A percentile compares a stretch with the other conserved stretches of the same genome.
Evolutionary conservation across 2,329 filamentous ascomycete genomes (phyloP).

Genomic region (Thermomyces lanuginosus): DNA sequence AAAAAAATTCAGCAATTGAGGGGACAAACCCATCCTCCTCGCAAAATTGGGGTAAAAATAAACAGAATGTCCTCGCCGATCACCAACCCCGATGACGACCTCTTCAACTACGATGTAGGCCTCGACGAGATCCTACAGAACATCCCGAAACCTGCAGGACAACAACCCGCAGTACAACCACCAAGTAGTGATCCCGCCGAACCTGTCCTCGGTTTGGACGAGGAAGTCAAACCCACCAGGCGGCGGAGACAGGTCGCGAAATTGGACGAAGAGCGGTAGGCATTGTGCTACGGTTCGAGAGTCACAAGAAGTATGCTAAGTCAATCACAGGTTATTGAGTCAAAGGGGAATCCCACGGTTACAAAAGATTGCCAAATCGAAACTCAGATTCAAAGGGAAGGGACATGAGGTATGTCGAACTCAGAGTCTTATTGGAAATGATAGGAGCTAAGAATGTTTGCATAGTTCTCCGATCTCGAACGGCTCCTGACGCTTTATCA

Average conservation of each 20-base stretch:
- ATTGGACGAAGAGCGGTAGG: constrained; percentile 62
- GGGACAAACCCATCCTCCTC: no score
- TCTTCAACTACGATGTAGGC: constrained; percentile 60
- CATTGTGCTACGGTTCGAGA: background rate
- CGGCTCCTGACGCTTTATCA: constrained; percentile 82
- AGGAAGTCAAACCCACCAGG: constrained; percentile 69
- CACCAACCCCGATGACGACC: constrained; percentile 47
- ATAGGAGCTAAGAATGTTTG: background rate
- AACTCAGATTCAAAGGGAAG: constrained; percentile 73
- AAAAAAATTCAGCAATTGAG: no score
- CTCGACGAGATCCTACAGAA: constrained; percentile 35
- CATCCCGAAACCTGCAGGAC: constrained; percentile 13
- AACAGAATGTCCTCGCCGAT: no score
- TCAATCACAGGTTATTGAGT: constrained; percentile 51
- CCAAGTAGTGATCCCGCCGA: constrained; percentile 2
- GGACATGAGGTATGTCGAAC: constrained; percentile 57
- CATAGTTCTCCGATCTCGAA: constrained; percentile 65
- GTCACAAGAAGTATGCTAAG: background rate
- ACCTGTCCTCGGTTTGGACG: constrained; percentile 53
- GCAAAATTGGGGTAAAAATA: no score
- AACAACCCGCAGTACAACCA: no score
- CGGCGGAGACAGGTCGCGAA: constrained; percentile 65
- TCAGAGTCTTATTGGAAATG: background rate
- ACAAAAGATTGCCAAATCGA: constrained; percentile 50
- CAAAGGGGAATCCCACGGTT: constrained; percentile 70